Percentiles rank a stretch among this genome's conserved stretches.
phyloP scores from a whole-genome alignment of 441 rosid species.

The Pelargonium myrrhifolium region DNA sequence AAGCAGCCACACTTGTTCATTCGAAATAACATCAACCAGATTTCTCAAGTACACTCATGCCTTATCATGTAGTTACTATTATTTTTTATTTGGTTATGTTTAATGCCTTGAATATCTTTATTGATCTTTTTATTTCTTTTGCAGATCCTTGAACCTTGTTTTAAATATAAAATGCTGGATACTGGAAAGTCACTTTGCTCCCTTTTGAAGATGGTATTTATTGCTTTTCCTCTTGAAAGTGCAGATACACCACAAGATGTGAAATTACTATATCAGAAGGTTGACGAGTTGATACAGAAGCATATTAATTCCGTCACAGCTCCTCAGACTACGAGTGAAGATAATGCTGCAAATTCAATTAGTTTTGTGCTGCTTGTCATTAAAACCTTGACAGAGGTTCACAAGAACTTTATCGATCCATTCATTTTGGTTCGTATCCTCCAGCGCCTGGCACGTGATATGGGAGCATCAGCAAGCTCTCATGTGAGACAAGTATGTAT shows the following conservation, averaged over 20 bases:
- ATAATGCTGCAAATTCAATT: slow-evolving; percentile 58
- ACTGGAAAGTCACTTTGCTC: slow-evolving; percentile 92
- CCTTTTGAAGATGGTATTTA: slow-evolving; percentile 85
- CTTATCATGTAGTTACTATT: slow-evolving; percentile 17
- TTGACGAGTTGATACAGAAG: slow-evolving; percentile 82
- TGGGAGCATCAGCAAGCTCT: slow-evolving; percentile 71
- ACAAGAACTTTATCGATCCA: slow-evolving; percentile 68
- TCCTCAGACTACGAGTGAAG: slow-evolving; percentile 63
- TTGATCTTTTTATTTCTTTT: too few relatives aligned
- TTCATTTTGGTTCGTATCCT: slow-evolving; percentile 65
- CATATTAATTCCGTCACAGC: slow-evolving; percentile 56
- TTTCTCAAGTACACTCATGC: slow-evolving; percentile 62
- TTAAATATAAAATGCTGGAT: slow-evolving; percentile 87
- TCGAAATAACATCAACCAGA: slow-evolving; percentile 80
- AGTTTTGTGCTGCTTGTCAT: slow-evolving; percentile 85
- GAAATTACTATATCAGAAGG: slow-evolving; percentile 69
- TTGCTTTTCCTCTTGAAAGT: slow-evolving; percentile 77
- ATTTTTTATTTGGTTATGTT: slow-evolving; percentile 1
- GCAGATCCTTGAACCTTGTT: slow-evolving; percentile 94
- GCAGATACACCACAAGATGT: slow-evolving; percentile 60
- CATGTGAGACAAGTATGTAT: slow-evolving; percentile 77
- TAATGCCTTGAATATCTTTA: too few relatives aligned
- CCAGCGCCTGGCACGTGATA: slow-evolving; percentile 73
- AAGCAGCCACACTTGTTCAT: slow-evolving; percentile 94
- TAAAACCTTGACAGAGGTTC: slow-evolving; percentile 80